Evolutionary conservation across 768 basidiomycete species (phyloP).

Genomic region (Auricularia heimuer): DNA sequence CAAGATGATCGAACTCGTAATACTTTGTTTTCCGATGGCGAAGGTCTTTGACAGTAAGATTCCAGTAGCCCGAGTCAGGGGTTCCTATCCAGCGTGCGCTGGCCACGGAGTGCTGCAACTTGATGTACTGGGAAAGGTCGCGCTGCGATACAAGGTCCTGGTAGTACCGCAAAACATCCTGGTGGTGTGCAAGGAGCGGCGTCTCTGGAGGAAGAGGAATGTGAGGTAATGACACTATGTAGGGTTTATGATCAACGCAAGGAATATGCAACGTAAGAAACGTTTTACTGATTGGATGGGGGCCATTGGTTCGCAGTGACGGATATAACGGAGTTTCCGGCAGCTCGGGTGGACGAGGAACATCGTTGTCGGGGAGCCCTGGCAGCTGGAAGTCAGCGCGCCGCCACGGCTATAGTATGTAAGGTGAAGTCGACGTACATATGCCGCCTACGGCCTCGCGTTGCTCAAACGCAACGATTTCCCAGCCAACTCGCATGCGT

Average conservation of each 20-base stretch:
- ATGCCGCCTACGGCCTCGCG: conserved; percentile 43
- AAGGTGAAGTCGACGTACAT: conserved; percentile 13
- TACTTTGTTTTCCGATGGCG: conserved; percentile 4
- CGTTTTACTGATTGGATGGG: conserved; percentile 33
- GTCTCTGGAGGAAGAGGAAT: conserved; percentile 43
- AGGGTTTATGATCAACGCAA: not conserved
- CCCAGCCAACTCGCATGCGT: conserved; percentile 29
- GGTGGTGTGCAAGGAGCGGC: conserved; percentile 40
- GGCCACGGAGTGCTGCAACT: conserved; percentile 34
- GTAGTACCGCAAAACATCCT: conserved; percentile 39
- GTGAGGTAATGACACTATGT: conserved; percentile 39
- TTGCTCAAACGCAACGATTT: conserved; percentile 45
- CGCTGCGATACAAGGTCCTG: conserved; percentile 30
- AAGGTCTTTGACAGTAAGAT: conserved; percentile 25
- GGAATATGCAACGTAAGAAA: not conserved
- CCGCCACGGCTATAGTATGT: not conserved
- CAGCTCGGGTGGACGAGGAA: conserved; percentile 33
- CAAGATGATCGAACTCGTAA: conserved; percentile 38
- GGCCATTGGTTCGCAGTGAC: conserved; percentile 43
- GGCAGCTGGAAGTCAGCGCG: not conserved
- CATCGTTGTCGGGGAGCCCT: conserved; percentile 26
- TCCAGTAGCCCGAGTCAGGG: conserved; percentile 32
- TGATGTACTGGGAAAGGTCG: conserved; percentile 32
- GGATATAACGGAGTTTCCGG: conserved; percentile 50
- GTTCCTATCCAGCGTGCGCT: conserved; percentile 36